Evolutionary conservation across 2,329 filamentous ascomycete genomes (phyloP).

Genomic region (Rachicladosporium sp.): DNA sequence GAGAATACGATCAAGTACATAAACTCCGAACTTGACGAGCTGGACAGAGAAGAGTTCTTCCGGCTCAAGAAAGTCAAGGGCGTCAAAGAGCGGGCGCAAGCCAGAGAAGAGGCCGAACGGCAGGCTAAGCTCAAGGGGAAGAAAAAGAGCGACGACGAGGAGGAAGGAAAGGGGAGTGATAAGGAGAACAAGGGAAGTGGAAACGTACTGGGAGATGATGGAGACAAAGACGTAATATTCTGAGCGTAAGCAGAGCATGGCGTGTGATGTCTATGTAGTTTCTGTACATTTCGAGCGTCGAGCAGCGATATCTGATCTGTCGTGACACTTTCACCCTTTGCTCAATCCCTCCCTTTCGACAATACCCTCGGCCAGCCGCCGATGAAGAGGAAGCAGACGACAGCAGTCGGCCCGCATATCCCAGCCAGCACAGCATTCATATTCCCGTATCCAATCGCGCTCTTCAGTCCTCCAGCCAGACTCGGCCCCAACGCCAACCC

Average conservation of each 20-base stretch:
- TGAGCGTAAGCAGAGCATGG: conserved; percentile 6
- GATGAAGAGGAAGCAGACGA: conserved; percentile 31
- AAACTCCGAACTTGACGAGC: conserved; percentile 96
- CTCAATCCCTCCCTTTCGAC: no score
- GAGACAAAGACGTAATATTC: conserved; percentile 23
- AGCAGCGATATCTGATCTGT: no score
- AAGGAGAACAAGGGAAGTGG: conserved; percentile 16
- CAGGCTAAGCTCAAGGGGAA: conserved; percentile 13
- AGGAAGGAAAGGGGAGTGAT: conserved; percentile 10
- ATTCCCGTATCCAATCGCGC: conserved; percentile 43
- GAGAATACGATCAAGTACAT: conserved; percentile 99
- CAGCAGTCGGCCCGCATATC: conserved; percentile 33
- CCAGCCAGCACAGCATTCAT: conserved; percentile 42
- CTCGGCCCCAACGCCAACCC: conserved; percentile 50
- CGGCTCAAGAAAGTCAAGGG: conserved; percentile 84
- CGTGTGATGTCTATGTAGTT: no score
- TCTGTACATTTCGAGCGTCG: no score
- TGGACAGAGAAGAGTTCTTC: conserved; percentile 97
- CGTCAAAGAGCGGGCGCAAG: conserved; percentile 47
- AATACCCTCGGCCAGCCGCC: no score
- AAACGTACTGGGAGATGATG: conserved; percentile 25
- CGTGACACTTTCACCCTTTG: no score
- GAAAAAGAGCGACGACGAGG: conserved; percentile 7
- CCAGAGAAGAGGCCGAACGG: conserved; percentile 24
- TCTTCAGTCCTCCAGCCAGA: conserved; percentile 40